These are phyloP conservation scores for Leavenworthia alabamica DNA, from an alignment of 345 rosid genomes.

Conservation along the genomic window DNA sequence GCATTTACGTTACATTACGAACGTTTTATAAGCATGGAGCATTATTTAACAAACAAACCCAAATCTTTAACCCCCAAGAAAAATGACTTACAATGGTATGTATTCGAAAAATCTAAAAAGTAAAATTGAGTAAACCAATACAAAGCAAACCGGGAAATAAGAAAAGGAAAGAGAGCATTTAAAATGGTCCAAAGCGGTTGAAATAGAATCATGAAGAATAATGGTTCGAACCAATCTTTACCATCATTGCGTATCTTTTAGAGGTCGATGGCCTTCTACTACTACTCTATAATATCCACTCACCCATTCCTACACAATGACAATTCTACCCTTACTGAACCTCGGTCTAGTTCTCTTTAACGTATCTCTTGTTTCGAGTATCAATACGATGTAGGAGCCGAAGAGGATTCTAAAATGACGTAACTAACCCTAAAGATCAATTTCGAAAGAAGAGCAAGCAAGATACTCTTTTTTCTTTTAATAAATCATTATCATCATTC, in stretches of 20 bases:
- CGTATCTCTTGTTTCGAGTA: slow-evolving; percentile 7
- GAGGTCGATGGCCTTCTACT: slow-evolving; percentile 44
- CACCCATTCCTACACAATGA: slow-evolving; percentile 35
- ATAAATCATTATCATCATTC: slow-evolving; percentile 49
- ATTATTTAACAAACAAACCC: not conserved
- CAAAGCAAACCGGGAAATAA: slow-evolving; percentile 29
- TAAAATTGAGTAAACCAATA: slow-evolving; percentile 30
- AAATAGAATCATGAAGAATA: slow-evolving; percentile 37
- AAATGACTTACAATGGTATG: not conserved
- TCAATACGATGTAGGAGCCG: slow-evolving; percentile 7
- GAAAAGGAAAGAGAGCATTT: slow-evolving; percentile 19
- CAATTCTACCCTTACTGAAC: slow-evolving; percentile 26
- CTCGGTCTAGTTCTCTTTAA: not conserved
- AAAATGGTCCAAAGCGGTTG: slow-evolving; percentile 24
- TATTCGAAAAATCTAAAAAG: not conserved
- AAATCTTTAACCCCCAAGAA: not conserved
- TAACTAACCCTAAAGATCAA: slow-evolving; percentile 8
- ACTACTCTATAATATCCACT: slow-evolving; percentile 24
- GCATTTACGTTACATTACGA: not conserved
- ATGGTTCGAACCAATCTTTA: slow-evolving; percentile 75
- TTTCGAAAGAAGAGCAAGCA: slow-evolving; percentile 27
- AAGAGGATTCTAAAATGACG: not conserved
- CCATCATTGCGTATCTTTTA: slow-evolving; percentile 92
- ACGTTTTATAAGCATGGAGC: not conserved
- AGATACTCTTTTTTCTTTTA: slow-evolving; percentile 11